Percentiles rank a stretch among this genome's conserved stretches.
These are phyloP conservation scores for Symbiodinium natans DNA, from an alignment of 73 alveolate species.

Conservation along the genomic window DNA sequence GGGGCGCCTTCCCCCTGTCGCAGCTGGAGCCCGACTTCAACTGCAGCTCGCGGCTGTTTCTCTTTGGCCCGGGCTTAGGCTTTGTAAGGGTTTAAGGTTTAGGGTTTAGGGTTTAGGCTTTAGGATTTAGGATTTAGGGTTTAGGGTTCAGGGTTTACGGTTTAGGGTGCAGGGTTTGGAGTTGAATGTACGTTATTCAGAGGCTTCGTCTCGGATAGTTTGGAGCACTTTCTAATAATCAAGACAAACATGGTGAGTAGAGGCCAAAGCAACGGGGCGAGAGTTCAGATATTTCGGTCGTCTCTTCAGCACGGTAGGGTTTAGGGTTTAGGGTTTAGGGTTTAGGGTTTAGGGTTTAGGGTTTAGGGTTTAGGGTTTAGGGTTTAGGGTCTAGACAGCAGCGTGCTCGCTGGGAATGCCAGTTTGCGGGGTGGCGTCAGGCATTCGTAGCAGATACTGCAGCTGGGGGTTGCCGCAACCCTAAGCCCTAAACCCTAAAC, in stretches of 20 bases:
- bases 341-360: background rate
- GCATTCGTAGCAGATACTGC: too few species aligned
- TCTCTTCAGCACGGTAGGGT: too few species aligned
- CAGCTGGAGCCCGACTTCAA: constrained; percentile 17
- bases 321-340: background rate
- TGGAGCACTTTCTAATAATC: too few species aligned
- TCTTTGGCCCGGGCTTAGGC: background rate
- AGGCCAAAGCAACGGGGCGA: too few species aligned
- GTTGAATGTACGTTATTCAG: too few species aligned
- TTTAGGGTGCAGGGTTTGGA: background rate
- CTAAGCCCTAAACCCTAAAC: too few species aligned
- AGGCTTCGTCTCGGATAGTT: too few species aligned
- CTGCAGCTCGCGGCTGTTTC: background rate
- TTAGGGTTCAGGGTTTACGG: background rate
- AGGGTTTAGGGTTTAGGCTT: background rate
- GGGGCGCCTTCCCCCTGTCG: background rate
- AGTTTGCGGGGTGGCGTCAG: too few species aligned
- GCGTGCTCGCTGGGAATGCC: too few species aligned
- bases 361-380: background rate
- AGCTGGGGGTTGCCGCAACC: background rate
- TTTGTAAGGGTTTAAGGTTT: background rate
- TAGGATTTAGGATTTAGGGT: background rate
- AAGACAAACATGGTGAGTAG: too few species aligned
- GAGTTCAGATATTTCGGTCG: too few species aligned
- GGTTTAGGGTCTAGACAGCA: too few species aligned